phyloP scores from a whole-genome alignment of 768 basidiomycete species.

The Chalciporus piperatus region DNA sequence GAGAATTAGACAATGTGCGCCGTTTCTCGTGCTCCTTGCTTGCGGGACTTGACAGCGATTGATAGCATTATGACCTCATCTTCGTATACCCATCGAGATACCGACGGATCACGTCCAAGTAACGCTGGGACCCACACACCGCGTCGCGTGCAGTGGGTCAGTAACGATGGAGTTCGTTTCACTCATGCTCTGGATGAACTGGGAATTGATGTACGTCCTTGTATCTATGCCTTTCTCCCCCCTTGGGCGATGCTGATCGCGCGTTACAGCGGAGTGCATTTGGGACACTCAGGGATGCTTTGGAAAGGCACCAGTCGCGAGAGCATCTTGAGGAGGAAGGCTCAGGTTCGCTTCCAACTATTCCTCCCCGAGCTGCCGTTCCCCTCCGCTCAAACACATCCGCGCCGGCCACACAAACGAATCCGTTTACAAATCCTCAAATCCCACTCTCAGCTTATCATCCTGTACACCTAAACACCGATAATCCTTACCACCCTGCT shows the following conservation, averaged over 20 bases:
- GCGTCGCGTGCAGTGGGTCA: slow-evolving; percentile 53
- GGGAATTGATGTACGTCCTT: slow-evolving; percentile 39
- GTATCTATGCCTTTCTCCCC: slow-evolving; percentile 27
- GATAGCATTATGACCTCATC: slow-evolving; percentile 19
- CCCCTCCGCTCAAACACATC: slow-evolving; percentile 8
- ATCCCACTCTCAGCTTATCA: not conserved
- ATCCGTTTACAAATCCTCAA: slow-evolving; percentile 1
- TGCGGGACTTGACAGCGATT: slow-evolving; percentile 8
- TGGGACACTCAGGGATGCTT: slow-evolving; percentile 45
- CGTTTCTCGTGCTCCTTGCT: not conserved
- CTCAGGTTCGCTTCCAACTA: slow-evolving; percentile 6
- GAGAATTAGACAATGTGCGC: no score
- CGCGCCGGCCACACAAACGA: not conserved
- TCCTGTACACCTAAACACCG: not conserved
- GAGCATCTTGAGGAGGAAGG: slow-evolving; percentile 5
- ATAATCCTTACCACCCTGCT: slow-evolving; percentile 18
- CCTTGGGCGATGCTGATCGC: not conserved
- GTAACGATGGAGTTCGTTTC: slow-evolving; percentile 21
- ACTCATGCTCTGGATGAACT: slow-evolving; percentile 52
- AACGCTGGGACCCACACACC: slow-evolving; percentile 41
- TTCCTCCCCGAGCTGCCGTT: slow-evolving; percentile 6
- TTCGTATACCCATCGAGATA: slow-evolving; percentile 1
- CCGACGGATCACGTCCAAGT: slow-evolving; percentile 10
- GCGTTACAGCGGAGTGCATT: slow-evolving; percentile 45
- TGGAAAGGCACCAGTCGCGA: slow-evolving; percentile 47